Percentiles rank a stretch among this genome's conserved stretches.
Conservation (phyloP, 768 basidiomycete genomes). For the Boletus rubropictus region DNA sequence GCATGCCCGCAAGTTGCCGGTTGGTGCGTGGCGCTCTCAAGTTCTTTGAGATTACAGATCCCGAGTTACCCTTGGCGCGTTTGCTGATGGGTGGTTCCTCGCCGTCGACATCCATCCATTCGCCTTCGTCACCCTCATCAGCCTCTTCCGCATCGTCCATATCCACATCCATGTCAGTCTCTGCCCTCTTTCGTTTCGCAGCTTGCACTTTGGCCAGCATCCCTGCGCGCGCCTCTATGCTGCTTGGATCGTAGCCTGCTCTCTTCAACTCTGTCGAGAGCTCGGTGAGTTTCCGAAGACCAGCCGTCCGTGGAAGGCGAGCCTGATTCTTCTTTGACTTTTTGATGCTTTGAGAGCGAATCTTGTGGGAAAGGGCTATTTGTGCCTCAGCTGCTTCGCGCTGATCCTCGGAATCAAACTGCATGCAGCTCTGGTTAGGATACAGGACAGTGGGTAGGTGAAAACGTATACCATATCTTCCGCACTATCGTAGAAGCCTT, state of each 20-base stretch:
- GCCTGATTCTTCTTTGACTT: constrained; percentile 83
- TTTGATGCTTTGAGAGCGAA: constrained; percentile 71
- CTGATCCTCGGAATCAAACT: constrained; percentile 69
- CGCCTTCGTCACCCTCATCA: constrained; percentile 39
- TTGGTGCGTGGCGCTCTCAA: constrained; percentile 62
- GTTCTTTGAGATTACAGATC: constrained; percentile 44
- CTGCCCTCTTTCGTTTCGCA: constrained; percentile 58
- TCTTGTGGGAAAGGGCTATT: constrained; percentile 56
- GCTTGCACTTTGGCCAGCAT: constrained; percentile 69
- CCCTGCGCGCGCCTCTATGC: constrained; percentile 83
- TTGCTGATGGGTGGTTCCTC: constrained; percentile 51
- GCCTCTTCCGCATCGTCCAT: constrained; percentile 42
- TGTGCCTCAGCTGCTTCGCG: constrained; percentile 64
- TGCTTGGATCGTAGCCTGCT: constrained; percentile 84
- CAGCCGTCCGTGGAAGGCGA: constrained; percentile 68
- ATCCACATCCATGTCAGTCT: constrained; percentile 51
- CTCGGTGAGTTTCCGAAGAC: constrained; percentile 63
- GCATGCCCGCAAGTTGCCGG: constrained; percentile 73
- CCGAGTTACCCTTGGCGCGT: constrained; percentile 56
- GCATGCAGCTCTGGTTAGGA: background rate
- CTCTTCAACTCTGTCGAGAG: constrained; percentile 77
- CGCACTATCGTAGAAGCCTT: constrained; percentile 92
- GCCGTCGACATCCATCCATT: constrained; percentile 51
- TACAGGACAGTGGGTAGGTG: background rate
- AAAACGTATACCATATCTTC: constrained; percentile 65